Evolutionary conservation across 148 eudicot genomes (phyloP).

Genomic region (Rhododendron williamsianum): DNA sequence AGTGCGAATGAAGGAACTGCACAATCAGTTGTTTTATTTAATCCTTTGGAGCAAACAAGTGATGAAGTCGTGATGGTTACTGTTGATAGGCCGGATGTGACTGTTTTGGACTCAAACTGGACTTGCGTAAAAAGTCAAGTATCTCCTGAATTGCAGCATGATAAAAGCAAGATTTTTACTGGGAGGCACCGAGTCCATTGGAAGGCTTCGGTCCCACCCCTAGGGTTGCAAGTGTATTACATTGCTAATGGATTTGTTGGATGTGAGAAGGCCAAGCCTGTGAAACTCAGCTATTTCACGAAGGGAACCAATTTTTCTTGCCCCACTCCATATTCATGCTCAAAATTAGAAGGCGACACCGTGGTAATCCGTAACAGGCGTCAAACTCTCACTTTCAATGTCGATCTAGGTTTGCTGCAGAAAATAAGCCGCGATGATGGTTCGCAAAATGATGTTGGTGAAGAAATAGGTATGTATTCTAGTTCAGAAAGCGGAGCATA

Average conservation of each 20-base stretch:
- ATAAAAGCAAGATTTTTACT: conserved; percentile 50
- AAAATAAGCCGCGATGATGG: conserved; percentile 52
- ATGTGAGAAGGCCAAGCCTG: conserved; percentile 72
- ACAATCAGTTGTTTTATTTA: conserved; percentile 74
- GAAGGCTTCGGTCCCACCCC: conserved; percentile 81
- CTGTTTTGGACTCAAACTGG: conserved; percentile 90
- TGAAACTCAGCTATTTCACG: conserved; percentile 45
- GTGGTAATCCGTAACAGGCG: conserved; percentile 53
- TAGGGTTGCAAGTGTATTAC: conserved; percentile 87
- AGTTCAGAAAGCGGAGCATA: conserved; percentile 91
- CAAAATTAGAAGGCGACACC: conserved; percentile 51
- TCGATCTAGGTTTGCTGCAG: conserved; percentile 60
- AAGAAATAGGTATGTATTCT: conserved; percentile 80
- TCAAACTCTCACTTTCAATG: conserved; percentile 57
- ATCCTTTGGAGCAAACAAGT: conserved; percentile 84
- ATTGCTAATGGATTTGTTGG: conserved; percentile 73
- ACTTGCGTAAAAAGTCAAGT: conserved; percentile 89
- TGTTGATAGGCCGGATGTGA: conserved; percentile 76
- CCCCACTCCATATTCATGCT: conserved; percentile 65
- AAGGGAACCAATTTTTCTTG: conserved; percentile 44
- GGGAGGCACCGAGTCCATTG: conserved; percentile 85
- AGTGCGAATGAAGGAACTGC: conserved; percentile 49
- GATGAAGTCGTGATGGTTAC: conserved; percentile 82
- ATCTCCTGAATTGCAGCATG: conserved; percentile 88
- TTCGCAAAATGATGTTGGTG: conserved; percentile 40